Base-by-base conservation (phyloP, 1,139 yeast species). In the Yarrowia galli region DNA sequence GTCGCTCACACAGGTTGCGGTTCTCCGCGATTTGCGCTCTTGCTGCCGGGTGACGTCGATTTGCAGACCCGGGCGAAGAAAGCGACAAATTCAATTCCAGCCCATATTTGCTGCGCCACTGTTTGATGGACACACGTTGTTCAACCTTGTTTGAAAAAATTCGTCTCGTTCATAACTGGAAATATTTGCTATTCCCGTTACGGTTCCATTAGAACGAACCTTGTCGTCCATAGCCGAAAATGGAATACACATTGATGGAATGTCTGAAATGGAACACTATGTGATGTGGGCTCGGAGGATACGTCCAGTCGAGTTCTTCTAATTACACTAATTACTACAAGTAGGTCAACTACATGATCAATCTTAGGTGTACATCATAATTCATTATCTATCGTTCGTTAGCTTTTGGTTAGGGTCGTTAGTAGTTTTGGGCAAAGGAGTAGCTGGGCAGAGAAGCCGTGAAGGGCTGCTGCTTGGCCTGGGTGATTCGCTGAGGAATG, bases 401-500 rank as follows among this genome's bases (percentile, higher is more conserved):
- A 54, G 61, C 61, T 42, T 58, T 58, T 58, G 36, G 48, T 22
- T 36, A 13, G 28, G 49, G 40, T 43, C 18, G 64, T 58, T 58
- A 58, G 64, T 58, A 58, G 64, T 58, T 58, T 15, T 58, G 49
- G 13, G 51, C 64, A 28, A 58, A 42, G 45, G 64, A 42, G 51
- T 58, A 58, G 51, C 64, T 28, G 38, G 64, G 64, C 28, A 58
- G 64, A 18, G 64, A 58, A 16, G 64, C 49, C 8, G 64, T 43
- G 20, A 58, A 28, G 48, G 64, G 64, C 40, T 58, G 25, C 49
- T 56, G 64, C 40, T 40, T 58, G 28, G 51, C 45, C 38, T 56
- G 64, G 49, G 64, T 28, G 20, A 58, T 58, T 43, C 64, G 43
- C 46, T 56, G 63, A 20, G 64, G 64, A 22, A 58, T 58, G 64